A percentile compares a stretch with the other conserved stretches of the same genome.
Conservation (phyloP, 768 basidiomycete species). For the Thelephora aurantiotincta region DNA sequence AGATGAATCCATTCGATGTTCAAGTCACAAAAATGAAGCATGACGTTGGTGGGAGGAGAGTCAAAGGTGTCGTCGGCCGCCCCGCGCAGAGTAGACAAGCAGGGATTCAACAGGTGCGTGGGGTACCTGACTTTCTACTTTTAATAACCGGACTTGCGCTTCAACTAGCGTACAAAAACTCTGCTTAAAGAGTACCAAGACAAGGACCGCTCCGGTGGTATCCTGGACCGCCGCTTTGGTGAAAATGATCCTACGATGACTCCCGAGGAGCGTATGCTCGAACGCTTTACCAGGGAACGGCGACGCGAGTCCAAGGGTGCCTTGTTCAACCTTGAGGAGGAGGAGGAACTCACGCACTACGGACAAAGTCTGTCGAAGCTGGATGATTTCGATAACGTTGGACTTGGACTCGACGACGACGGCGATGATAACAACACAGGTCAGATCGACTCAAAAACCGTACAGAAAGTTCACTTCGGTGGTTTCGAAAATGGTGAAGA, state of each 20-base stretch:
- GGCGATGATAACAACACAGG: slow-evolving; percentile 41
- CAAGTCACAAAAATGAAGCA: slow-evolving; percentile 88
- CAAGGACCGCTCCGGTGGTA: slow-evolving; percentile 71
- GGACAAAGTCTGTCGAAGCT: slow-evolving; percentile 76
- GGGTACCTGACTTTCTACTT: background rate
- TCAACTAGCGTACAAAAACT: slow-evolving; percentile 63
- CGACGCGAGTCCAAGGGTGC: slow-evolving; percentile 63
- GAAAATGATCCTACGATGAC: slow-evolving; percentile 88
- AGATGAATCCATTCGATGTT: slow-evolving; percentile 88
- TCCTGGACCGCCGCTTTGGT: slow-evolving; percentile 91
- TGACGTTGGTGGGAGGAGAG: slow-evolving; percentile 78
- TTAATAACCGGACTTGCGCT: background rate
- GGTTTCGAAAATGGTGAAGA: slow-evolving; percentile 68
- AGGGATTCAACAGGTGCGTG: slow-evolving; percentile 73
- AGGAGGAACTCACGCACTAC: slow-evolving; percentile 84
- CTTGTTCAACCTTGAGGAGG: slow-evolving; percentile 84
- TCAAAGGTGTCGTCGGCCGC: slow-evolving; percentile 70
- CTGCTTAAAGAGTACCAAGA: slow-evolving; percentile 81
- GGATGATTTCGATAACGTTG: slow-evolving; percentile 71
- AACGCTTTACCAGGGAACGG: slow-evolving; percentile 86
- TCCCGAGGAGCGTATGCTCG: slow-evolving; percentile 94
- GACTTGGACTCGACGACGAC: slow-evolving; percentile 41
- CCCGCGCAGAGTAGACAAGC: slow-evolving; percentile 85
- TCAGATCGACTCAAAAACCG: slow-evolving; percentile 53
- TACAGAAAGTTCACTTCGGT: slow-evolving; percentile 67